phyloP scores from a whole-genome alignment of 2,329 filamentous ascomycete genomes.

The Fonsecaea multimorphosa region DNA sequence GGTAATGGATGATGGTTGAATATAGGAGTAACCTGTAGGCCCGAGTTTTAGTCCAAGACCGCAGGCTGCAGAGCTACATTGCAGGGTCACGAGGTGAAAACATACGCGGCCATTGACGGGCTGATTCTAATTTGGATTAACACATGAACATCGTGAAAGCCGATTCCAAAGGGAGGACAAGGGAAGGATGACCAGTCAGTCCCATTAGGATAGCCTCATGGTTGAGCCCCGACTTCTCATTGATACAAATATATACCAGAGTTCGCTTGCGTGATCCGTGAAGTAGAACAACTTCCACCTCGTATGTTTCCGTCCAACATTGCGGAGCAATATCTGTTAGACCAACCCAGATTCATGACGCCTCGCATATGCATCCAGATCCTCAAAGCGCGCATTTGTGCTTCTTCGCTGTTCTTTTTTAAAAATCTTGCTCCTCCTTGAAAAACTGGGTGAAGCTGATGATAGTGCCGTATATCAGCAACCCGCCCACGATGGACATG shows the following conservation, averaged over 20 bases:
- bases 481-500: constrained; percentile 91
- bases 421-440: constrained; percentile 96
- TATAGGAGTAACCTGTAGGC: neutral
- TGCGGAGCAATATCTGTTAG: constrained; percentile 11
- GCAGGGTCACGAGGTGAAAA: neutral
- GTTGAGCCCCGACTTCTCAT: neutral
- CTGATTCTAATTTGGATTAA: neutral
- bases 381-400: constrained; percentile 1
- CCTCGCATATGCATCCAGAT: constrained; percentile 24
- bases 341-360: constrained; percentile 18
- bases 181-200: neutral
- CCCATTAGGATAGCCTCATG: neutral
- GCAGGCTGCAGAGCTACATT: neutral
- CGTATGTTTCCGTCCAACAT: constrained; percentile 22
- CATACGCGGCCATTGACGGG: neutral
- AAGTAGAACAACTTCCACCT: neutral
- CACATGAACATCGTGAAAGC: neutral
- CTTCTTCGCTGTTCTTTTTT: constrained; percentile 40
- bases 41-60: neutral
- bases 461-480: constrained; percentile 97
- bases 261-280: constrained; percentile 7
- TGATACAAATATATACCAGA: constrained; percentile 13
- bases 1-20: neutral
- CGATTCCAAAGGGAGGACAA: neutral
- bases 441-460: constrained; percentile 99